A percentile compares a stretch with the other conserved stretches of the same genome.
Conservation (phyloP, 768 basidiomycete genomes). For the Collybia nuda region DNA sequence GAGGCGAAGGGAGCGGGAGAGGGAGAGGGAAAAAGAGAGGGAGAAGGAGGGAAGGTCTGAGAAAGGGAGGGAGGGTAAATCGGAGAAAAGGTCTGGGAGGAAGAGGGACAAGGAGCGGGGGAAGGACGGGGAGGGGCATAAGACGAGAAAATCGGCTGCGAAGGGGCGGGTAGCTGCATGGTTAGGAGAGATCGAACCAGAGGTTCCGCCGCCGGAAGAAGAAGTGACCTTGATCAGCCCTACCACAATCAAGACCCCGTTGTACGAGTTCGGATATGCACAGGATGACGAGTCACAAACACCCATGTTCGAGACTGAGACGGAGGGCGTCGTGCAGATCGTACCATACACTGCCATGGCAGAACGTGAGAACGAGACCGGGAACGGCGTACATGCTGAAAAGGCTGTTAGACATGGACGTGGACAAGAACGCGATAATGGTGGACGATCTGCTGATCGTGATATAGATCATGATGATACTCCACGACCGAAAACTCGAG, state of each 20-base stretch:
- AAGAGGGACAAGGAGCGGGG: slow-evolving; percentile 22
- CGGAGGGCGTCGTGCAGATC: slow-evolving; percentile 1
- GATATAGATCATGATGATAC: too few species aligned
- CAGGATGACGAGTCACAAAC: not conserved
- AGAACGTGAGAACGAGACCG: too few species aligned
- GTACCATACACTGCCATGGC: not conserved
- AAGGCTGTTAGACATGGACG: too few species aligned
- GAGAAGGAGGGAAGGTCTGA: slow-evolving; percentile 2
- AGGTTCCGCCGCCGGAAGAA: slow-evolving; percentile 47
- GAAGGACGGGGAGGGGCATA: slow-evolving; percentile 18
- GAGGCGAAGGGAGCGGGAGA: slow-evolving; percentile 24
- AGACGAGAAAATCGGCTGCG: slow-evolving; percentile 32
- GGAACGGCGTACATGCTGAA: too few species aligned
- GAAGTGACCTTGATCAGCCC: slow-evolving; percentile 11
- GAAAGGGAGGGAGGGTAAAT: slow-evolving; percentile 15
- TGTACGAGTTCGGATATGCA: too few species aligned
- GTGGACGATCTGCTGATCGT: too few species aligned
- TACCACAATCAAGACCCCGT: not conserved
- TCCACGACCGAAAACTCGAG: not conserved
- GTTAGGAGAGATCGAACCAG: slow-evolving; percentile 66
- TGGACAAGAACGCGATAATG: too few species aligned
- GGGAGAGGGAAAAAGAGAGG: slow-evolving; percentile 23
- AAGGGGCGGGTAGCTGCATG: slow-evolving; percentile 79
- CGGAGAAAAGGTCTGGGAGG: slow-evolving; percentile 18
- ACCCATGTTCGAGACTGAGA: not conserved